Evolutionary conservation across 176 grass and related monocot species (phyloP).

Genomic region (Bothriochloa decipiens): DNA sequence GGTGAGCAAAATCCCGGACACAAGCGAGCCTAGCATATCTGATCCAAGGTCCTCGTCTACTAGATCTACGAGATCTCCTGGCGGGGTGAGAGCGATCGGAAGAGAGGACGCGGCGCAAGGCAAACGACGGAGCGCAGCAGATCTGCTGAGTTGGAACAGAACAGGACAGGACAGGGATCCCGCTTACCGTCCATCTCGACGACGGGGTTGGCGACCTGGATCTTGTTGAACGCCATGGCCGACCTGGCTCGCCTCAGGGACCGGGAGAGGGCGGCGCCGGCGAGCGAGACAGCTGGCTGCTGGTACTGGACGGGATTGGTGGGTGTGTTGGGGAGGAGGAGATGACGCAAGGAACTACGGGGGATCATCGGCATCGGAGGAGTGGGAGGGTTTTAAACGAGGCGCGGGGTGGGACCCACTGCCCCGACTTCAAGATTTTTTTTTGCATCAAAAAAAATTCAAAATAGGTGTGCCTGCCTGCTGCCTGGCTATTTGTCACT

Average conservation of each 20-base stretch:
- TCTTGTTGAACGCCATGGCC: conserved; percentile 64
- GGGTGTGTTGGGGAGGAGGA: not conserved
- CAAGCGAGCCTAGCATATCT: not conserved
- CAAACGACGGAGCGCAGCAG: not conserved
- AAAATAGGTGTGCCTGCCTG: not conserved
- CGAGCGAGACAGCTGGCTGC: conserved; percentile 5
- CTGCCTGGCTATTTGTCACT: too few relatives aligned
- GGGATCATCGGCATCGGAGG: not conserved
- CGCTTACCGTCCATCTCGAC: conserved; percentile 86
- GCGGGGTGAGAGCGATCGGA: not conserved
- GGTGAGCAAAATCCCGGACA: not conserved
- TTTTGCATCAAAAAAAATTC: not conserved
- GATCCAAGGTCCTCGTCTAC: not conserved
- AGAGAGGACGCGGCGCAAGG: not conserved
- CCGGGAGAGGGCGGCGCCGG: not conserved
- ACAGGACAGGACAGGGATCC: not conserved
- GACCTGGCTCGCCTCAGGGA: not conserved
- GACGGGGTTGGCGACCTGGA: conserved; percentile 71
- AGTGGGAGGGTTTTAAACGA: conserved; percentile 19
- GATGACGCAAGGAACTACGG: not conserved
- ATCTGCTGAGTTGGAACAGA: not conserved
- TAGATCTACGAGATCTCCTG: not conserved
- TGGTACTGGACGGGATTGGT: not conserved
- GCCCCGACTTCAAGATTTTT: conserved; percentile 1
- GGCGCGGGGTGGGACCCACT: not conserved